phyloP scores from a whole-genome alignment of 768 basidiomycete genomes.

The Lactarius evosmus region DNA sequence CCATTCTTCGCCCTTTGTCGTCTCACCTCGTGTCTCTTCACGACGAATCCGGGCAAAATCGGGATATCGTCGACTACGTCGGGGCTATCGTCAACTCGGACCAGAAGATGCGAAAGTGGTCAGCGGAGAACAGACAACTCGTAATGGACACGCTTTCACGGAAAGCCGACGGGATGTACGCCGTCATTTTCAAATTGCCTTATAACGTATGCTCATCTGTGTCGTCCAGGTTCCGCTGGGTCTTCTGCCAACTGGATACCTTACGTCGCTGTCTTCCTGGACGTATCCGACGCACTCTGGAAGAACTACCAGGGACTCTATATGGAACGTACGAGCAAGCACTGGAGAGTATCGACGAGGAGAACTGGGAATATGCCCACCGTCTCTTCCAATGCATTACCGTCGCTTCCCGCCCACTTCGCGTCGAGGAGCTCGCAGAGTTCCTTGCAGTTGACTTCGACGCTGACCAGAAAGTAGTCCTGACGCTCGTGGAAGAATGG shows the following conservation, averaged over 20 bases:
- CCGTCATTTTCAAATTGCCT: not conserved
- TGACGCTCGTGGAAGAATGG: not conserved
- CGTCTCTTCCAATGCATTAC: slow-evolving; percentile 5
- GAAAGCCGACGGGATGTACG: slow-evolving; percentile 13
- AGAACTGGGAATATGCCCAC: not conserved
- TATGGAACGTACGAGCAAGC: slow-evolving; percentile 9
- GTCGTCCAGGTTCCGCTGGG: slow-evolving; percentile 5
- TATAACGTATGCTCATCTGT: not conserved
- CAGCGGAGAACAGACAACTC: not conserved
- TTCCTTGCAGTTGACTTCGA: slow-evolving; percentile 1
- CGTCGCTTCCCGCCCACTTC: not conserved
- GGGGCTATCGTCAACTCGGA: not conserved
- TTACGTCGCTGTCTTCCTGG: slow-evolving; percentile 4
- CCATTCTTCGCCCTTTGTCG: not conserved
- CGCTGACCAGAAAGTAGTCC: not conserved
- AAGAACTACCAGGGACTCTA: slow-evolving; percentile 8
- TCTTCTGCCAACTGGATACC: slow-evolving; percentile 10
- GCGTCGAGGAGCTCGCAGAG: not conserved
- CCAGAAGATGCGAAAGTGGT: slow-evolving; percentile 3
- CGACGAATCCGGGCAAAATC: not conserved
- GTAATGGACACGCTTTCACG: slow-evolving; percentile 6
- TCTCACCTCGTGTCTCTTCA: not conserved
- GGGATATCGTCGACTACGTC: not conserved
- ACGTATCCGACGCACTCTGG: not conserved
- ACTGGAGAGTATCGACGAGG: not conserved